phyloP scores from a whole-genome alignment of 169 alveolate species.

The Cystoisospora suis region DNA sequence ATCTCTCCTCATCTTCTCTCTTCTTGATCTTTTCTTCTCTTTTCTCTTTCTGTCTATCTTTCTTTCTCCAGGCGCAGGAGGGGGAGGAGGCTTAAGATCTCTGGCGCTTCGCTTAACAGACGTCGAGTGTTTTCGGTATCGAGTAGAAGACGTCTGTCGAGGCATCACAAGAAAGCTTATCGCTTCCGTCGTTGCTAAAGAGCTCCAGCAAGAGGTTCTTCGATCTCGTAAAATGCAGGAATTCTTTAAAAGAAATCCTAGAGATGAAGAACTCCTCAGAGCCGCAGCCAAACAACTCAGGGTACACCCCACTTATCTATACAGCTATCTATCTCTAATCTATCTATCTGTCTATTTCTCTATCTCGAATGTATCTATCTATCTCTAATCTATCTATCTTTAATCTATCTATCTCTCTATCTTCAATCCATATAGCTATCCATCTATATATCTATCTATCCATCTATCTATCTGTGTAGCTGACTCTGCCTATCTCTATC shows the following conservation, averaged over 20 bases:
- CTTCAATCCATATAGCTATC: background rate
- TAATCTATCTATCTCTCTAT: too few species aligned
- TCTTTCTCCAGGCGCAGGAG: too few species aligned
- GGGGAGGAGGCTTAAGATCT: slow-evolving; percentile 46
- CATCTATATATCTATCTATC: background rate
- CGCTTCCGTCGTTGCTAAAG: slow-evolving; percentile 57
- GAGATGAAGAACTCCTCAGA: slow-evolving; percentile 58
- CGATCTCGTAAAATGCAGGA: slow-evolving; percentile 59
- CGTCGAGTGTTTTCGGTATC: slow-evolving; percentile 68
- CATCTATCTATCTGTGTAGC: background rate
- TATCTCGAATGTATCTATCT: background rate
- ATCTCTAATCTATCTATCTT: too few species aligned
- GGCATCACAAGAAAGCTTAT: slow-evolving; percentile 64
- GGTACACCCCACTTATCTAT: background rate
- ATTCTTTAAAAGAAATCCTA: slow-evolving; percentile 62
- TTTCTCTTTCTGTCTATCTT: too few species aligned
- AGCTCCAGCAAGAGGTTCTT: slow-evolving; percentile 65
- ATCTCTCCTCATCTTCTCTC: too few species aligned
- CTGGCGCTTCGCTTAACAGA: slow-evolving; percentile 52
- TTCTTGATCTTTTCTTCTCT: too few species aligned
- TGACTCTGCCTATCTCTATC: background rate
- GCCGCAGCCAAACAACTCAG: slow-evolving; percentile 50
- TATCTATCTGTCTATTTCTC: background rate
- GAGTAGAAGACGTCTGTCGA: slow-evolving; percentile 70
- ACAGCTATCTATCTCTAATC: background rate